These are phyloP conservation scores for Hebeloma cylindrosporum DNA, from an alignment of 768 basidiomycete genomes.

Conservation along the genomic window DNA sequence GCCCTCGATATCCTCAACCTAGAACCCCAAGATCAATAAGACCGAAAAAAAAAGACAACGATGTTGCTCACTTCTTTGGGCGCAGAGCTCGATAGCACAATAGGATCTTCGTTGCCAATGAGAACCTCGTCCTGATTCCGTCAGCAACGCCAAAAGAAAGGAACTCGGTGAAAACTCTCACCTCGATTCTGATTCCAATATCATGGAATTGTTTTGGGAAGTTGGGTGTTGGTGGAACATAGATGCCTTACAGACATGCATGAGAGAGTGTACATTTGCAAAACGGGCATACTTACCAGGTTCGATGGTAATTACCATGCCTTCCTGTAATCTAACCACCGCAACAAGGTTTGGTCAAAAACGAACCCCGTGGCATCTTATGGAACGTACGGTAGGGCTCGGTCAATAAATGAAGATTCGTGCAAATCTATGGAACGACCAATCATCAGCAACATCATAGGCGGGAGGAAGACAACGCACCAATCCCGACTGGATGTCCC, in stretches of 20 bases:
- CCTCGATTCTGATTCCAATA: slow-evolving; percentile 91
- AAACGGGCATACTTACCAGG: slow-evolving; percentile 50
- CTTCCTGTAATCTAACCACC: slow-evolving; percentile 59
- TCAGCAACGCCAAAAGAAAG: slow-evolving; percentile 1
- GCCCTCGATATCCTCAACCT: slow-evolving; percentile 76
- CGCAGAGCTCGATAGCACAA: slow-evolving; percentile 66
- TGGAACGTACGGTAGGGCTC: slow-evolving; percentile 48
- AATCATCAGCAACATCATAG: slow-evolving; percentile 2
- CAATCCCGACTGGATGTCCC: slow-evolving; percentile 90
- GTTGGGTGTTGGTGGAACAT: slow-evolving; percentile 75
- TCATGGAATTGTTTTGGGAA: slow-evolving; percentile 92
- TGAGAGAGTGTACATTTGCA: background rate
- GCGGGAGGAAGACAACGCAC: slow-evolving; percentile 35
- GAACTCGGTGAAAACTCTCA: slow-evolving; percentile 21
- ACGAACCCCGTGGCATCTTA: background rate
- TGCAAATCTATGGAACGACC: slow-evolving; percentile 67
- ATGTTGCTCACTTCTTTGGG: slow-evolving; percentile 79
- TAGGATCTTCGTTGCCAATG: slow-evolving; percentile 57
- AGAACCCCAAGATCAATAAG: slow-evolving; percentile 1
- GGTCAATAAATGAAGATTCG: slow-evolving; percentile 69
- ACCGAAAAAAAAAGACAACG: too few species aligned
- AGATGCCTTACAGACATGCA: slow-evolving; percentile 55
- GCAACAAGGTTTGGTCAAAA: background rate
- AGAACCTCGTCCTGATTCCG: slow-evolving; percentile 68
- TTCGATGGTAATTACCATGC: slow-evolving; percentile 93